Base-by-base conservation (phyloP, 148 eudicot species). In the Bassia scoparia region DNA sequence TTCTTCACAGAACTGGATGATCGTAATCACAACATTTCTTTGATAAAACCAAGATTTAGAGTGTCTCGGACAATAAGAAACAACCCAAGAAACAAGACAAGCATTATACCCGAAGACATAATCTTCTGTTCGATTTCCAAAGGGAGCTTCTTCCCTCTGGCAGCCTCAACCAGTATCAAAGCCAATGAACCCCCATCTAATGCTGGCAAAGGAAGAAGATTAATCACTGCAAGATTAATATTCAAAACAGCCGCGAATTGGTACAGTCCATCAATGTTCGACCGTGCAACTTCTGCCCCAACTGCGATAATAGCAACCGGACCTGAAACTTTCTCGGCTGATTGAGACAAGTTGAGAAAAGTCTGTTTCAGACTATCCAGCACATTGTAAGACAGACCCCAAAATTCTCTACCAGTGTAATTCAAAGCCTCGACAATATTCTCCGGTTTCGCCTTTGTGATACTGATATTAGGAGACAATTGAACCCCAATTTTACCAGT, bases 291-390 rank as follows among this genome's bases (percentile, higher is more conserved):
- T 78, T 95, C 96, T 43, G 99, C 99, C 49, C 99, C 99, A 67
- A 95, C 99, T 16, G 99, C 99, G 15, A 95, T 95, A 34, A 95
- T 90, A 17, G 99, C 99, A 70, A 95, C 89, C 4, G 99, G 99
- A 18, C 99, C 99, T 0, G 99, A 87, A 79, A 95, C 96, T 67
- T 95, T 95, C 16, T 91, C 81, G 27, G 99, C 99, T 10, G 96
- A 59, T 62, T 90, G 90, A 0, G 96, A 87, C 73, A 92, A 95
- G 79, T 95, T 95, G 27, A 88, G 77, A 72, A 92, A 88, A 44
- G 96, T 92, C 81, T 92, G 97, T 60, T 88, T 95, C 80, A 95
- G 81, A 79, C 99, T 85, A 31, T 95, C 92, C 73, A 95, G 21
- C 33, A 95, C 99, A 78, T 88, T 90, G 10, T 3, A 73, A 8